Conservation (phyloP, 352 stramenopile genomes). For the Aphanomyces astaci region DNA sequence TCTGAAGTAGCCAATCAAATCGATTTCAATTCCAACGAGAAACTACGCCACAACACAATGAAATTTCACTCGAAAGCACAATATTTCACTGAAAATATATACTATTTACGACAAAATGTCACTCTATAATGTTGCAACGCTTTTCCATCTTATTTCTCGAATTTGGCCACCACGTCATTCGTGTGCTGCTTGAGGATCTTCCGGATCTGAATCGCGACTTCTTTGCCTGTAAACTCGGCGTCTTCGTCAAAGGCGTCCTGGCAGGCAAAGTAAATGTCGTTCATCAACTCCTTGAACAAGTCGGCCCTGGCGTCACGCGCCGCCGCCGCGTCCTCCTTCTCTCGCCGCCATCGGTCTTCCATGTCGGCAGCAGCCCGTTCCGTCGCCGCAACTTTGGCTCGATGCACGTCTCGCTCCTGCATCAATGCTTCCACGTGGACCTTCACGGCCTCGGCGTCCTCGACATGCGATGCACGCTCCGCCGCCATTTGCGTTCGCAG, state of each 20-base stretch:
- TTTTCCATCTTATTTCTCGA: slow-evolving; percentile 29
- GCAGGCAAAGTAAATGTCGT: slow-evolving; percentile 83
- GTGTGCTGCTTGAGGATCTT: slow-evolving; percentile 83
- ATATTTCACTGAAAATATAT: not conserved
- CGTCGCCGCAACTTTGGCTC: slow-evolving; percentile 27
- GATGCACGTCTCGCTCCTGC: not conserved
- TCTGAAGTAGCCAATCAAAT: too few species aligned
- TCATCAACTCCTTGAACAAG: slow-evolving; percentile 80
- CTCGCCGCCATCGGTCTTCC: not conserved
- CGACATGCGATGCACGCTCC: not conserved
- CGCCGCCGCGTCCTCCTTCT: slow-evolving; percentile 39
- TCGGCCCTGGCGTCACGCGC: slow-evolving; percentile 46
- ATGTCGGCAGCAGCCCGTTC: slow-evolving; percentile 16
- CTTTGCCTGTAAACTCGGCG: slow-evolving; percentile 71
- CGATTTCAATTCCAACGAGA: too few species aligned
- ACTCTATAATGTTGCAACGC: not conserved
- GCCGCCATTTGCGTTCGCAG: slow-evolving; percentile 31
- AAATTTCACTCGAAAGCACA: too few species aligned
- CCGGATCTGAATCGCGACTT: slow-evolving; percentile 71
- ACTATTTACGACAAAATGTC: not conserved
- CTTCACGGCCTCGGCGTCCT: slow-evolving; percentile 11
- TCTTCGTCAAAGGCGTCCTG: slow-evolving; percentile 80
- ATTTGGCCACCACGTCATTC: slow-evolving; percentile 59
- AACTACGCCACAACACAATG: too few species aligned
- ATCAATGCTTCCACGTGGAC: slow-evolving; percentile 45